Conservation (phyloP, 2,329 filamentous ascomycete species). For the Emergomyces orientalis region DNA sequence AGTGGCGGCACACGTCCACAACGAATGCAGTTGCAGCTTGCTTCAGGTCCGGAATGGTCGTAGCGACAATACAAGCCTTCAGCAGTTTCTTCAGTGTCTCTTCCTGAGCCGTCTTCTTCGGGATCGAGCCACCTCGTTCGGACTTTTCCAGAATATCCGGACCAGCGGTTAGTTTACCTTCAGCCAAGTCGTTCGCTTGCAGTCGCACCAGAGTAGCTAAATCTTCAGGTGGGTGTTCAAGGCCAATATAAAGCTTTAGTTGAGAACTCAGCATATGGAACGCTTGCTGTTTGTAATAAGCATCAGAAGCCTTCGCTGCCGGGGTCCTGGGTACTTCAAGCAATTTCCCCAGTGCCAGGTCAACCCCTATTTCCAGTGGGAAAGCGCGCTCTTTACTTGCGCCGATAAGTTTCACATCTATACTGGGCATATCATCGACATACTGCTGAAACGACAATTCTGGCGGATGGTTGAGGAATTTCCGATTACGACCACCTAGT, state of each 20-base stretch:
- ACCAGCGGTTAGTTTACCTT: conserved; percentile 62
- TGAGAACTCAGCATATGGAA: conserved; percentile 80
- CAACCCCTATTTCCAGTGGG: conserved; percentile 74
- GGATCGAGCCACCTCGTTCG: conserved; percentile 70
- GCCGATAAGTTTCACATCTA: conserved; percentile 81
- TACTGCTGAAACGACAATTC: conserved; percentile 75
- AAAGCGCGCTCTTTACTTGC: conserved; percentile 84
- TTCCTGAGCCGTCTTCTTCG: conserved; percentile 81
- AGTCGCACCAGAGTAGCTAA: conserved; percentile 74
- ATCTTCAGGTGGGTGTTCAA: conserved; percentile 81
- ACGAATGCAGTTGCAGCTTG: conserved; percentile 67
- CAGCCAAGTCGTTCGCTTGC: conserved; percentile 75
- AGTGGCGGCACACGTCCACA: conserved; percentile 74
- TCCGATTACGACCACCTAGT: conserved; percentile 86
- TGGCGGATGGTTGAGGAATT: conserved; percentile 85
- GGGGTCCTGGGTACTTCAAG: conserved; percentile 63
- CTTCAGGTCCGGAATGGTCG: conserved; percentile 71
- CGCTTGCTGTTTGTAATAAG: conserved; percentile 87
- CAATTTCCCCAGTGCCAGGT: conserved; percentile 79
- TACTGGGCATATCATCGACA: conserved; percentile 77
- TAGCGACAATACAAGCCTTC: conserved; percentile 78
- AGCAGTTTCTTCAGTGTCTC: conserved; percentile 72
- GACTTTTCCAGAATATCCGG: conserved; percentile 60
- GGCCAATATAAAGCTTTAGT: conserved; percentile 80
- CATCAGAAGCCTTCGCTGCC: conserved; percentile 55